Conservation (phyloP, 2,329 filamentous ascomycete species). For the Podosphaera fusca region DNA sequence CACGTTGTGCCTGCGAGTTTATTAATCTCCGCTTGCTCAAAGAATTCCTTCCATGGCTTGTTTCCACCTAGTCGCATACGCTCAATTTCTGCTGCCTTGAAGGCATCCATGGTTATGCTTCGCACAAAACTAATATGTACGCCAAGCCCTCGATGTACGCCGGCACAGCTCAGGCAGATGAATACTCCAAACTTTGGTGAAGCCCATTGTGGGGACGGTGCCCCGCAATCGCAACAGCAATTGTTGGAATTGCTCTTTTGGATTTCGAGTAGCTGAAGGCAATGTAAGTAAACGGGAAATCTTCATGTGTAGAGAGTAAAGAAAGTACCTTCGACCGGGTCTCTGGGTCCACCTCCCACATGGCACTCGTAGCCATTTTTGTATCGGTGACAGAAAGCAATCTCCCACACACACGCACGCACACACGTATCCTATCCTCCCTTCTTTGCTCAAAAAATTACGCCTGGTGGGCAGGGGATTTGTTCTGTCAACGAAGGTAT, state of each 20-base stretch:
- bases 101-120: slow-evolving; percentile 95
- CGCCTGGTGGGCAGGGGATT: too few species aligned
- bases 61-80: slow-evolving; percentile 89
- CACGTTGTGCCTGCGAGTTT: slow-evolving; percentile 34
- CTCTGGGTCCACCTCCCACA: slow-evolving; percentile 99
- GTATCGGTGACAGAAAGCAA: background rate
- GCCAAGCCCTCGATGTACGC: slow-evolving; percentile 79
- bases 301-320: background rate
- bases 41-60: slow-evolving; percentile 67
- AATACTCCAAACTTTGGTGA: slow-evolving; percentile 95
- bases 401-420: too few species aligned
- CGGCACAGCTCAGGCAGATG: slow-evolving; percentile 91
- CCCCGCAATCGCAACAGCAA: slow-evolving; percentile 81
- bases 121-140: slow-evolving; percentile 98
- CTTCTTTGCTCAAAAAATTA: too few species aligned
- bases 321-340: slow-evolving; percentile 63
- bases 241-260: slow-evolving; percentile 81
- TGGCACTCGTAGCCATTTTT: slow-evolving; percentile 42
- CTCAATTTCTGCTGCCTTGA: slow-evolving; percentile 79
- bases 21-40: slow-evolving; percentile 47
- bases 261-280: slow-evolving; percentile 60
- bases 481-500: too few species aligned
- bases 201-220: slow-evolving; percentile 94
- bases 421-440: too few species aligned
- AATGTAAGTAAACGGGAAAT: background rate